Conservation (phyloP, 1,139 yeast species). For the Hemisphaericaspora subhashii region DNA sequence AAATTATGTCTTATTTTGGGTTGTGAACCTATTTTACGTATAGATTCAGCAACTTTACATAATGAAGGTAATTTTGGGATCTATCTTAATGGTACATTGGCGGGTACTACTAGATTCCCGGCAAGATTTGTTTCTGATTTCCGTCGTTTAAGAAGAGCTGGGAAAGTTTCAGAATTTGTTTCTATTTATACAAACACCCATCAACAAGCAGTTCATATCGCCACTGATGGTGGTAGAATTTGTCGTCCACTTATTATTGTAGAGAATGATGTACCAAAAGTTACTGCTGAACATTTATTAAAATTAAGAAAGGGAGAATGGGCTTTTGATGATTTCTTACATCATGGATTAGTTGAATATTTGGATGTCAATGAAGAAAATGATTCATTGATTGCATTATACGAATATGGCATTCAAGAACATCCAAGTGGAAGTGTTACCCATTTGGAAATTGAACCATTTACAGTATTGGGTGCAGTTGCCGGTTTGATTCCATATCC, state of each 20-base stretch:
- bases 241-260: slow-evolving; percentile 96
- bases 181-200: slow-evolving; percentile 88
- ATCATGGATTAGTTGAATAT: slow-evolving; percentile 87
- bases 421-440: slow-evolving; percentile 51
- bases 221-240: slow-evolving; percentile 98
- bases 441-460: slow-evolving; percentile 94
- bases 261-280: slow-evolving; percentile 64
- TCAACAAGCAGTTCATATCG: slow-evolving; percentile 92
- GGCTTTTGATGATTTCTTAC: slow-evolving; percentile 86
- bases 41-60: slow-evolving; percentile 85
- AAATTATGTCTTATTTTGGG: slow-evolving; percentile 80
- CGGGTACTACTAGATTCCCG: slow-evolving; percentile 89
- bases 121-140: slow-evolving; percentile 74
- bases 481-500: slow-evolving; percentile 99
- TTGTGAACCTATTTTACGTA: slow-evolving; percentile 78
- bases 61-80: slow-evolving; percentile 78
- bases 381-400: slow-evolving; percentile 89
- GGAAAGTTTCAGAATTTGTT: slow-evolving; percentile 85
- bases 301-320: slow-evolving; percentile 66
- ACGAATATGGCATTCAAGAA: slow-evolving; percentile 55
- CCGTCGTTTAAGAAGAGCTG: slow-evolving; percentile 78
- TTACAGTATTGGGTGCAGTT: slow-evolving; percentile 95
- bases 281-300: slow-evolving; percentile 65
- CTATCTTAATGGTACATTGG: slow-evolving; percentile 87
- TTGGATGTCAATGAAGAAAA: slow-evolving; percentile 97